Evolutionary conservation across 257 asterid genomes (phyloP), one percentile per base, ranked within the genome.

Genomic region (Paulownia fortunei): DNA sequence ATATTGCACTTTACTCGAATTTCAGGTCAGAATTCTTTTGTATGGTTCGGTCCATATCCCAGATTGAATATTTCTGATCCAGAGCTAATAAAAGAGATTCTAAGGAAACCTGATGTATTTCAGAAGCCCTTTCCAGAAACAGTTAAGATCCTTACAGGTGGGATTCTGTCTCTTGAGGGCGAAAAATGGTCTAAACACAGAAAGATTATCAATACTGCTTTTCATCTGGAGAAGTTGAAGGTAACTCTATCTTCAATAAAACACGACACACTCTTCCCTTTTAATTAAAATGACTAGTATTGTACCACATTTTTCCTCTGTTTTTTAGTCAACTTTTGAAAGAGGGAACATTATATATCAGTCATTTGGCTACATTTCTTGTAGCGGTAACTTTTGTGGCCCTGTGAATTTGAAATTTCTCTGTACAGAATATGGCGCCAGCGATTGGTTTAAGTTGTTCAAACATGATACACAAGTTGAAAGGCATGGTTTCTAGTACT

Each of bases 1-100:
- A 44, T 44, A 9, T 44, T 44, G 51, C 16, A 12, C 15, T 44
- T n/a, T 1, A 0, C 11, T 63, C 8, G 46, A 21, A 15, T 47
- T 10, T 21, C 46, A 79, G 79, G 83, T 4, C 46, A 74, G 26
- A 37, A 36, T 44, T 80, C 84, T 26, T 80, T 80, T 15, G 1
- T 72, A 1, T 75, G 84, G 86, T 65, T 79, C 7, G 86, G 86
- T 39, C 76, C 82, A 16, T 46, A 62, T 6, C 86, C 86, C 0
- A 63, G 72, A 13, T 0, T 83, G 44, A 79, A 63, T 51, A 44
- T 79, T 12, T 9, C 47, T 0, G 84, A 83, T 59, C 84, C 82
- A 0, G 79, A 83, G 62, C 82, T 79, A 2, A 72, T 83, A 0
- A 78, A 36, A 70, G 83, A 82, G 73, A 61, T 78, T 36, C 39